A percentile compares a stretch with the other conserved stretches of the same genome.
Evolutionary conservation across 164 flowering plant genomes (phyloP).

Genomic region (Piper betle): DNA sequence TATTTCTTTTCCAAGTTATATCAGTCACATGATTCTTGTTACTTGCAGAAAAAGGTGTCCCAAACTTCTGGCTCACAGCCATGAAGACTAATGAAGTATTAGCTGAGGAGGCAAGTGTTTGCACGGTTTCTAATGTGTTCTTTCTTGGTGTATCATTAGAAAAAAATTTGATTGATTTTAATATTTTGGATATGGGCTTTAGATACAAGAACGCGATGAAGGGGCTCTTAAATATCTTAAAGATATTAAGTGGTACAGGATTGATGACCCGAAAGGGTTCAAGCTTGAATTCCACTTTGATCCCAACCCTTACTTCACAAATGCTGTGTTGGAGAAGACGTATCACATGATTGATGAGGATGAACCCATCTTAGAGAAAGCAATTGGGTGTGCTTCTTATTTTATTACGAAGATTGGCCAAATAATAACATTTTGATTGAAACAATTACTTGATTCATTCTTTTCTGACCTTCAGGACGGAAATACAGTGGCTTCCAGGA

Average conservation of each 20-base stretch:
- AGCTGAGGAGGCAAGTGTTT: constrained; percentile 49
- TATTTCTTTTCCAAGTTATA: too few relatives aligned
- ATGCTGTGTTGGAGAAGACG: constrained; percentile 62
- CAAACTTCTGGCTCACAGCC: constrained; percentile 81
- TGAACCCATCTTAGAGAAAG: constrained; percentile 87
- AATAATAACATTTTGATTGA: background rate
- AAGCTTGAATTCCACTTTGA: constrained; percentile 88
- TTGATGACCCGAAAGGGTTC: constrained; percentile 81
- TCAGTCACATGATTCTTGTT: background rate
- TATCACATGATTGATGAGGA: constrained; percentile 95
- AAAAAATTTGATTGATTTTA: background rate
- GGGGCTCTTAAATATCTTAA: constrained; percentile 80
- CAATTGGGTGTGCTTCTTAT: constrained; percentile 49
- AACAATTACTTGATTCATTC: background rate
- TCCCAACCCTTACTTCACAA: constrained; percentile 68
- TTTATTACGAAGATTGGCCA: background rate
- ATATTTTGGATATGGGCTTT: constrained; percentile 1
- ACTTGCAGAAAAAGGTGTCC: constrained; percentile 65
- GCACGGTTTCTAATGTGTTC: background rate
- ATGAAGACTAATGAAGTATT: constrained; percentile 74
- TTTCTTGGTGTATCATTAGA: background rate
- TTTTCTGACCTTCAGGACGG: constrained; percentile 39
- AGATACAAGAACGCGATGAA: constrained; percentile 89
- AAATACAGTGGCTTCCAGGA: constrained; percentile 85
- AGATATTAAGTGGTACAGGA: constrained; percentile 75